A percentile compares a stretch with the other conserved stretches of the same genome.
Evolutionary conservation across 768 basidiomycete species (phyloP).

Genomic region (Boletus fagicola): DNA sequence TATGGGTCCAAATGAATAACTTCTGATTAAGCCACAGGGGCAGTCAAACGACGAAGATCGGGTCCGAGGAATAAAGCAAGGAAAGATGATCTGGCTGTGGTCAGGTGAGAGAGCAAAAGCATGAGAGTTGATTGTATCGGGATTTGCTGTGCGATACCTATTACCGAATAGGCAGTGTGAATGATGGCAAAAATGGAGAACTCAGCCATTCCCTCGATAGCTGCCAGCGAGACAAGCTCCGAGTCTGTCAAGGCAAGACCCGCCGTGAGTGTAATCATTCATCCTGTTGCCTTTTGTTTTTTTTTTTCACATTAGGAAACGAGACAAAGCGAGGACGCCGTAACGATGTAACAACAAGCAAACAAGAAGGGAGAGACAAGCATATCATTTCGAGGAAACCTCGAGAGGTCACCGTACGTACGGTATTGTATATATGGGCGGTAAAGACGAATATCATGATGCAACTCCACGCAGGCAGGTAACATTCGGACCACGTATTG

Average conservation of each 20-base stretch:
- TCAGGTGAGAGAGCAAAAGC: slow-evolving; percentile 14
- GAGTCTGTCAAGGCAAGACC: slow-evolving; percentile 5
- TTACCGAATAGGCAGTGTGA: slow-evolving; percentile 10
- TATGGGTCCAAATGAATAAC: slow-evolving; percentile 26
- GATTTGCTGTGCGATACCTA: slow-evolving; percentile 9
- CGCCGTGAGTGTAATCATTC: slow-evolving; percentile 8
- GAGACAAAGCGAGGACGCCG: slow-evolving; percentile 6
- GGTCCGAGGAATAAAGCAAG: slow-evolving; percentile 16
- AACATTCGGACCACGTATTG: too few species aligned
- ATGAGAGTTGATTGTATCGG: not conserved
- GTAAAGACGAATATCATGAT: not conserved
- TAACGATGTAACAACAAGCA: not conserved
- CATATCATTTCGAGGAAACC: not conserved
- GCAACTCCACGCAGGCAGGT: too few species aligned
- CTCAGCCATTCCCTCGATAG: slow-evolving; percentile 16
- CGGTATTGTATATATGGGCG: not conserved
- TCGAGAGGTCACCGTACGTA: not conserved
- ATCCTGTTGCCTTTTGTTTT: slow-evolving; percentile 17
- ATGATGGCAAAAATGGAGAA: slow-evolving; percentile 23
- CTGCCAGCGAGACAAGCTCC: slow-evolving; percentile 12
- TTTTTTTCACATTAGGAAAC: not conserved
- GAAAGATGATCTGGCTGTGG: slow-evolving; percentile 2
- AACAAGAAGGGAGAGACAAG: not conserved
- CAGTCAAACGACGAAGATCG: slow-evolving; percentile 9
- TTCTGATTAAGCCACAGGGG: slow-evolving; percentile 30